phyloP scores from a whole-genome alignment of 1,284 basidiomycete species.

The Ganoderma sinense region DNA sequence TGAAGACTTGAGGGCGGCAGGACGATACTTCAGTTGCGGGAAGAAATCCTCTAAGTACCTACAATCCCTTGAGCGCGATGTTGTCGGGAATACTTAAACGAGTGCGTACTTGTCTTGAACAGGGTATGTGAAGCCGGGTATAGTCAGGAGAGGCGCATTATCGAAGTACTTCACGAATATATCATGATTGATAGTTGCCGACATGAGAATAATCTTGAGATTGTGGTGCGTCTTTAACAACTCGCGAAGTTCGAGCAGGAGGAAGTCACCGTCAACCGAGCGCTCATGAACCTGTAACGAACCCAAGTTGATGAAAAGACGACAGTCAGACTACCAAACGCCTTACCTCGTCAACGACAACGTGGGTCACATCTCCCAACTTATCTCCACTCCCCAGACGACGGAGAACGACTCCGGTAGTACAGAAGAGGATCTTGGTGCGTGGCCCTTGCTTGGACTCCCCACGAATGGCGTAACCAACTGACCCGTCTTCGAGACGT shows the following conservation, averaged over 20 bases:
- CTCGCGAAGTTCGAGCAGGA: slow-evolving; percentile 87
- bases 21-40: slow-evolving; percentile 57
- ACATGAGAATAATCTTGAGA: slow-evolving; percentile 88
- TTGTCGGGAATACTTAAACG: neutral
- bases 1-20: slow-evolving; percentile 43
- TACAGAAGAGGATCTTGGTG: slow-evolving; percentile 90
- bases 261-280: slow-evolving; percentile 89
- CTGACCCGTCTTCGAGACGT: slow-evolving; percentile 83
- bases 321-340: neutral
- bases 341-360: slow-evolving; percentile 89
- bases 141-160: slow-evolving; percentile 82
- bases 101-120: slow-evolving; percentile 73
- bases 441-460: slow-evolving; percentile 74
- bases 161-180: slow-evolving; percentile 85
- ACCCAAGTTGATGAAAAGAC: neutral
- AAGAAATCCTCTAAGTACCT: slow-evolving; percentile 88
- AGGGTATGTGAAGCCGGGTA: slow-evolving; percentile 86
- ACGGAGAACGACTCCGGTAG: slow-evolving; percentile 90
- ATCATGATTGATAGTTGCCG: slow-evolving; percentile 90
- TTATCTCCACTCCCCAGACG: slow-evolving; percentile 81
- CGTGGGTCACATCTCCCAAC: slow-evolving; percentile 79
- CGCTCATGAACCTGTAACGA: slow-evolving; percentile 82
- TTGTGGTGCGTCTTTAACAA: slow-evolving; percentile 73
- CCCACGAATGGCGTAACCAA: slow-evolving; percentile 93
- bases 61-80: slow-evolving; percentile 1